Conservation (phyloP, 2,329 filamentous ascomycete genomes). For the Colletotrichum sp. region DNA sequence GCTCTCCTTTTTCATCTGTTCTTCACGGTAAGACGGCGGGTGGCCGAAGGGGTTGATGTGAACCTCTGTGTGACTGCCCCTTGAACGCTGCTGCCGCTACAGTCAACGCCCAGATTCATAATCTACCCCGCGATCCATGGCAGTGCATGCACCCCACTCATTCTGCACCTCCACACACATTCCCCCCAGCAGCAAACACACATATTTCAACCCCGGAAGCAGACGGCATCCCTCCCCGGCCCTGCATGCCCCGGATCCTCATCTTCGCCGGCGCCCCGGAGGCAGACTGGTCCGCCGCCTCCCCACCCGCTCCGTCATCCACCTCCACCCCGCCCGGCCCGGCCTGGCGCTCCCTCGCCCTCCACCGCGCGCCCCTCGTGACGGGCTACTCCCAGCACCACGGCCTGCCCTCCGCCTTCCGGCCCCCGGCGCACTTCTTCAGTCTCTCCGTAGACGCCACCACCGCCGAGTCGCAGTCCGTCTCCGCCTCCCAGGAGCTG, state of each 20-base stretch:
- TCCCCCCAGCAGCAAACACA: neutral
- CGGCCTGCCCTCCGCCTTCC: conserved; percentile 32
- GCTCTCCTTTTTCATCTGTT: neutral
- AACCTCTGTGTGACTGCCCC: neutral
- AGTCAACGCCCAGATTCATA: neutral
- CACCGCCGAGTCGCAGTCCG: neutral
- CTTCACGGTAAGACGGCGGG: neutral
- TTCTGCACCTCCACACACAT: neutral
- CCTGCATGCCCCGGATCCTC: conserved; percentile 38
- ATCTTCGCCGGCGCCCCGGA: conserved; percentile 40
- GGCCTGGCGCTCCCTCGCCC: conserved; percentile 60
- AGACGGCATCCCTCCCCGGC: neutral
- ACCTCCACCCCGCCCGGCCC: conserved; percentile 26
- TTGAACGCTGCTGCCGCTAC: neutral
- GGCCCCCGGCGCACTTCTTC: conserved; percentile 49
- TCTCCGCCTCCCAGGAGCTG: conserved; percentile 22
- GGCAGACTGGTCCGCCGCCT: conserved; percentile 29
- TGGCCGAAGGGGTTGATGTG: neutral
- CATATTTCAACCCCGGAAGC: neutral
- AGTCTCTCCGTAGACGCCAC: conserved; percentile 37
- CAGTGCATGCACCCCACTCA: neutral
- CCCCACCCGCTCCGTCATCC: neutral
- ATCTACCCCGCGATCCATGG: neutral
- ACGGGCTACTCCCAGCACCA: conserved; percentile 60
- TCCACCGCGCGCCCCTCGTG: conserved; percentile 48